Evolutionary conservation across 2,329 filamentous ascomycete genomes (phyloP).

Genomic region (Stagonosporopsis vannaccii): DNA sequence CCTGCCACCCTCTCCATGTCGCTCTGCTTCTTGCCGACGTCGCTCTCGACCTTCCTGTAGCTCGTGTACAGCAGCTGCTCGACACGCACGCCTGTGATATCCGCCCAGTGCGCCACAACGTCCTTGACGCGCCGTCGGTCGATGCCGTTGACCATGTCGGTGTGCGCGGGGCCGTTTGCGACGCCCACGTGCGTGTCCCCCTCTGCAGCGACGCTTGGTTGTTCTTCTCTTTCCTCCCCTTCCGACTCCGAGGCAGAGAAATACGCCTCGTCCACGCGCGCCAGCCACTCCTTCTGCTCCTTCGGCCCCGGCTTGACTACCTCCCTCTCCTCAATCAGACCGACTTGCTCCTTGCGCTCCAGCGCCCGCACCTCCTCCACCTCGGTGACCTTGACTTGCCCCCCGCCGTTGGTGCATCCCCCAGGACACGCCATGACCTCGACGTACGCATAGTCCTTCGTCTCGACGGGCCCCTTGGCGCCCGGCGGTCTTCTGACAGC

Average conservation of each 20-base stretch:
- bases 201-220: conserved; percentile 40
- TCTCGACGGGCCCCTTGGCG: conserved; percentile 58
- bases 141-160: conserved; percentile 65
- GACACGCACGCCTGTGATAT: conserved; percentile 72
- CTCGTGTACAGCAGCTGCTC: conserved; percentile 82
- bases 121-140: conserved; percentile 70
- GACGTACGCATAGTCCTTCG: conserved; percentile 85
- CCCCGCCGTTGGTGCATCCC: conserved; percentile 97
- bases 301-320: conserved; percentile 68
- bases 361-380: conserved; percentile 56
- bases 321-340: conserved; percentile 15
- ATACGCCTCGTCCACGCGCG: conserved; percentile 72
- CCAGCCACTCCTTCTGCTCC: conserved; percentile 78
- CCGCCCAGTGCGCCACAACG: conserved; percentile 78
- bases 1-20: conserved; percentile 86
- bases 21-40: conserved; percentile 75
- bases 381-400: conserved; percentile 91
- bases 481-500: conserved; percentile 72
- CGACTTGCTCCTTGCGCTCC: conserved; percentile 34
- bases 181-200: neutral
- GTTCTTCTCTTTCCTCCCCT: too few relatives aligned
- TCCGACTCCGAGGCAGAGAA: conserved; percentile 71
- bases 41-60: conserved; percentile 91
- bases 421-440: conserved; percentile 99
- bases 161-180: too few relatives aligned